phyloP scores from a whole-genome alignment of 1,284 basidiomycete genomes.

The Heterobasidion parviporum region DNA sequence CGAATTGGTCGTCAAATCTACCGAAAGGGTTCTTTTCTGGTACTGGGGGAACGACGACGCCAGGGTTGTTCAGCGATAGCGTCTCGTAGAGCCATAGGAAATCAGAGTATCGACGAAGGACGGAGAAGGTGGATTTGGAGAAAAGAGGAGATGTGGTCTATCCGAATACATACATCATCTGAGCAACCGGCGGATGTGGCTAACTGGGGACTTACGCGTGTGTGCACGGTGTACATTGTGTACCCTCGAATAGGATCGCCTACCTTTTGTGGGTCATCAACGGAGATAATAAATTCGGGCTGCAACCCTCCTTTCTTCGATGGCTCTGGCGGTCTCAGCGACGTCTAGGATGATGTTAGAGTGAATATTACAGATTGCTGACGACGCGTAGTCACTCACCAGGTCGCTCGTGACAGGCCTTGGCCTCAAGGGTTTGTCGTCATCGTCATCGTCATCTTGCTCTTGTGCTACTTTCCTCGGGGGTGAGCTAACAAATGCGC shows the following conservation, averaged over 20 bases:
- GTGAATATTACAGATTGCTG: not conserved
- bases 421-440: slow-evolving; percentile 51
- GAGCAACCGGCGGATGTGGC: not conserved
- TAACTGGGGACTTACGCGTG: slow-evolving; percentile 43
- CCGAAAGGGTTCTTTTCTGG: slow-evolving; percentile 94
- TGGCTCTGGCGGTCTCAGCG: not conserved
- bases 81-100: slow-evolving; percentile 96
- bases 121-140: slow-evolving; percentile 78
- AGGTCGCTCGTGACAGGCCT: slow-evolving; percentile 20
- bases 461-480: slow-evolving; percentile 6
- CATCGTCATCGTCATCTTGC: slow-evolving; percentile 47
- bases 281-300: slow-evolving; percentile 71
- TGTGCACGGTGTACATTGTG: slow-evolving; percentile 92
- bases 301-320: slow-evolving; percentile 34
- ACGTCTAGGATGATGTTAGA: not conserved
- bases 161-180: not conserved
- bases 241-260: slow-evolving; percentile 89
- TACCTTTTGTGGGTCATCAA: slow-evolving; percentile 90
- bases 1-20: slow-evolving; percentile 83
- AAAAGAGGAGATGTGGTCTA: slow-evolving; percentile 81
- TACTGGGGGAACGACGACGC: slow-evolving; percentile 93
- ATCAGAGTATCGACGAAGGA: slow-evolving; percentile 92
- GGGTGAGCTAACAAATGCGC: slow-evolving; percentile 14
- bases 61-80: slow-evolving; percentile 87
- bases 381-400: slow-evolving; percentile 8